These are phyloP conservation scores for Plantago coronopus DNA, from an alignment of 305 asterid species.

Conservation along the genomic window DNA sequence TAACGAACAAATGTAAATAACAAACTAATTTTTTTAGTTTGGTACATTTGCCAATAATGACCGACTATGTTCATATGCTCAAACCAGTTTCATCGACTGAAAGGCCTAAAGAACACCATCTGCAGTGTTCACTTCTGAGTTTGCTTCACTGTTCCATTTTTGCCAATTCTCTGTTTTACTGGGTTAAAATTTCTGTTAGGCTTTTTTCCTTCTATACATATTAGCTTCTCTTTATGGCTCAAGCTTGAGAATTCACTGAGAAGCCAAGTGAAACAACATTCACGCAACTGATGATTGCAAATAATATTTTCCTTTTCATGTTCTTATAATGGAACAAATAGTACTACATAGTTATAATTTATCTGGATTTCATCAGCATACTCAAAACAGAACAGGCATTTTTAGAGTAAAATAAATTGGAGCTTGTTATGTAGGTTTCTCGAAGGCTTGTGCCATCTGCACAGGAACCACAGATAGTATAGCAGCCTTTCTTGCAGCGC, in stretches of 20 bases:
- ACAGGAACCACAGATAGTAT: constrained; percentile 95
- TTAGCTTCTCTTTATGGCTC: neutral
- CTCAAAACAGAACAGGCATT: too few species aligned
- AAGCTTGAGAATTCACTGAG: too few species aligned
- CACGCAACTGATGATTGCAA: too few species aligned
- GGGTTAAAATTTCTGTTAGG: neutral
- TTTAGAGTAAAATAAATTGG: neutral
- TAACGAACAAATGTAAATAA: neutral
- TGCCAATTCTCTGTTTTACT: neutral
- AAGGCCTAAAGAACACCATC: too few species aligned
- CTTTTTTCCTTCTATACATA: neutral
- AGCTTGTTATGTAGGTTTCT: constrained; percentile 42
- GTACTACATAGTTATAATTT: too few species aligned
- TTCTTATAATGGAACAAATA: too few species aligned
- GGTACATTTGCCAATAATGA: too few species aligned
- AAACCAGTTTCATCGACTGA: neutral
- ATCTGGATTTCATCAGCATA: too few species aligned
- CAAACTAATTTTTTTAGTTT: too few species aligned
- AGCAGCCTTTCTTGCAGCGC: constrained; percentile 91
- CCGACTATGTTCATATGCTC: neutral
- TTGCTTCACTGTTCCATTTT: neutral
- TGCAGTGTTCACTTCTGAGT: too few species aligned
- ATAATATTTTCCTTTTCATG: too few species aligned
- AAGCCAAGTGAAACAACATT: too few species aligned
- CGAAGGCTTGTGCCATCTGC: constrained; percentile 71